Evolutionary conservation across 345 rosid species (phyloP), one percentile per base, ranked within the genome.

Genomic region (Alliaria petiolata): DNA sequence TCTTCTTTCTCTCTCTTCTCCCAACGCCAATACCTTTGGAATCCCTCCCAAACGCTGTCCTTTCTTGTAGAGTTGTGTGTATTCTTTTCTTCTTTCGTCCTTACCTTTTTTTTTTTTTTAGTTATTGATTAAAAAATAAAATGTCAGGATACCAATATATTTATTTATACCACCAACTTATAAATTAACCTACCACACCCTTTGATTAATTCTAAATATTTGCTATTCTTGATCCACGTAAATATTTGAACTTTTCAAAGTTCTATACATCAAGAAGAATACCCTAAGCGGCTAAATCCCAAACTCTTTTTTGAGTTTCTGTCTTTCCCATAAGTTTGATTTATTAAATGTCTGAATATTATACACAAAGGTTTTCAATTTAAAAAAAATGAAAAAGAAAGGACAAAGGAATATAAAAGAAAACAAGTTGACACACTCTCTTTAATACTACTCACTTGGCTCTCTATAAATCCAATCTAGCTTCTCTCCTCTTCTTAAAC

Each of bases 1-100:
- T 78, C n/a, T n/a, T n/a, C n/a, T 55, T 40, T 60, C 67, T 38
- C 26, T 45, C 12, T 55, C 63, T 72, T 54, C 39, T 0, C 10
- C 76, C 58, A 44, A 54, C 56, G 81, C 93, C 96, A 85, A 86
- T 59, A 72, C 78, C 84, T 75, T 85, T 83, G 95, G 98, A 88
- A 85, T 90, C 85, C 58, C 16, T 72, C 65, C 70, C 65, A 16
- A 72, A 65, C 65, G 31, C 42, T 72, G 59, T 63, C 70, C 31
- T 44, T 62, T 44, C 53, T 57, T 19, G 44, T 36, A 19, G 19
- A 11, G 11, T 52, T 2, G 25, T 26, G 35, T 52, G 25, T 52
- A 26, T 47, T n/a, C n/a, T n/a, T n/a, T n/a, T n/a, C n/a, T n/a
- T n/a, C n/a, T n/a, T n/a, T n/a, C 36, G 7, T 55, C 35, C 62